phyloP scores from a whole-genome alignment of 2,329 filamentous ascomycete species.

The Teratosphaeria nubilosa region DNA sequence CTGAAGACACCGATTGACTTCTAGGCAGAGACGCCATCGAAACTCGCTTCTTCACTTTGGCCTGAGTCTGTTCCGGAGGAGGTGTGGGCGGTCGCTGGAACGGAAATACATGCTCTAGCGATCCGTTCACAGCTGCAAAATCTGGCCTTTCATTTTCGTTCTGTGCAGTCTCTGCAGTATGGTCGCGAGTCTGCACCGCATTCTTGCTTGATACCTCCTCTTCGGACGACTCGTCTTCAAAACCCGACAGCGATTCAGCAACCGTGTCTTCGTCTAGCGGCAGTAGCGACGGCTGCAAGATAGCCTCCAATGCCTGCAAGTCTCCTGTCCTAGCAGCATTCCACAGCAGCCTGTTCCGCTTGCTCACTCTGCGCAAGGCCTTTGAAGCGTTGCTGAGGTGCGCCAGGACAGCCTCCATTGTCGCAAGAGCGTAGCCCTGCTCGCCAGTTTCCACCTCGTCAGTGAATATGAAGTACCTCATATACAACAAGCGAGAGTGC shows the following conservation, averaged over 20 bases:
- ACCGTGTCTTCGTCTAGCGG: constrained; percentile 7
- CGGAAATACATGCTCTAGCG: constrained; percentile 77
- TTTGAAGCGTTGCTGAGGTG: constrained; percentile 78
- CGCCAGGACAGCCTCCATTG: constrained; percentile 83
- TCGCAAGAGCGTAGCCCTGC: constrained; percentile 90
- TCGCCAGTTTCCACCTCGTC: constrained; percentile 96
- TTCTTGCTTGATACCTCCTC: constrained; percentile 1
- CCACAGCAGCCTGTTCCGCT: constrained; percentile 79
- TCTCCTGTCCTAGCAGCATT: constrained; percentile 72
- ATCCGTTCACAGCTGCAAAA: constrained; percentile 29
- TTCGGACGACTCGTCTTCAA: constrained; percentile 13
- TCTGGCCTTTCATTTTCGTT: constrained; percentile 6
- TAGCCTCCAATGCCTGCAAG: constrained; percentile 60
- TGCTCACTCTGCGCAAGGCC: constrained; percentile 72
- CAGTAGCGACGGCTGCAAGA: constrained; percentile 56
- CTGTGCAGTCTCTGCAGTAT: not conserved
- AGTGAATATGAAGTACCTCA: constrained; percentile 94
- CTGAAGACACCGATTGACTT: constrained; percentile 79
- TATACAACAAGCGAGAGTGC: constrained; percentile 82
- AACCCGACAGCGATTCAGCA: constrained; percentile 9
- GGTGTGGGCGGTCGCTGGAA: constrained; percentile 58
- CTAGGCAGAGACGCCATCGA: constrained; percentile 66
- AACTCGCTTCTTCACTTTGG: constrained; percentile 61
- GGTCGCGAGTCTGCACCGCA: not conserved
- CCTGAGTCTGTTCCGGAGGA: constrained; percentile 35